Base-by-base conservation (phyloP, 768 basidiomycete species). In the Mycena polygramma region DNA sequence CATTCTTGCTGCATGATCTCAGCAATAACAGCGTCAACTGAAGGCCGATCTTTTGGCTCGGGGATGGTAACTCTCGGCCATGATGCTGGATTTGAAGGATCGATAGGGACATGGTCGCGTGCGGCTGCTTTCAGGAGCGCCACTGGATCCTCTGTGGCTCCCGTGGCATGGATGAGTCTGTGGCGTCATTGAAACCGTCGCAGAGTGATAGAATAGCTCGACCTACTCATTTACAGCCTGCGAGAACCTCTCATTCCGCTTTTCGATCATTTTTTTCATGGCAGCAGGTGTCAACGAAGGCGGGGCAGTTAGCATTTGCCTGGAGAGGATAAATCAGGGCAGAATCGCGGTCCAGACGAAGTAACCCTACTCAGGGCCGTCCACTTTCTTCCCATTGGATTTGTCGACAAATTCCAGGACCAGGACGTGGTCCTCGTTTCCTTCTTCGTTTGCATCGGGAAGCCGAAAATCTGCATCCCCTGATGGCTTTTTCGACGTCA, bases 141-240 rank as follows among this genome's bases (percentile, higher is more conserved):
- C 1, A 90, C 87, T 0, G 95, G 87, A 74, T 95, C 92, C 26
- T 91, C 91, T 0, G 74, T 77, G 13, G 78, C 75, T 2, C 84
- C 78, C 15, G 87, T 85, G 10, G 92, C 90, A 10, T 78, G 73
- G 22, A 95, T 78, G 45, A 95, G 83, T 68, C 94, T 94, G 55
- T 41, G 3, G 46, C n/a, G 19, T n/a, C 19, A 26, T 54, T 49
- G 35, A 48, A 54, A 53, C 15, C 35, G 10, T 36, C 54, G 41
- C 10, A 19, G 15, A 24, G 17, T n/a, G 26, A 46, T 45, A 49
- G 54, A 59, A 24, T 46, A 59, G 20, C 20, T 22, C 17, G 24
- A 69, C 83, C 43, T 79, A 93, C 92, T 95, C 93, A 62, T 92
- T 83, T 15, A 94, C 86, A 37, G 94, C 92, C 49, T 85, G 77